Conservation (phyloP, 140 eudicot species). For the Cichorium intybus region DNA sequence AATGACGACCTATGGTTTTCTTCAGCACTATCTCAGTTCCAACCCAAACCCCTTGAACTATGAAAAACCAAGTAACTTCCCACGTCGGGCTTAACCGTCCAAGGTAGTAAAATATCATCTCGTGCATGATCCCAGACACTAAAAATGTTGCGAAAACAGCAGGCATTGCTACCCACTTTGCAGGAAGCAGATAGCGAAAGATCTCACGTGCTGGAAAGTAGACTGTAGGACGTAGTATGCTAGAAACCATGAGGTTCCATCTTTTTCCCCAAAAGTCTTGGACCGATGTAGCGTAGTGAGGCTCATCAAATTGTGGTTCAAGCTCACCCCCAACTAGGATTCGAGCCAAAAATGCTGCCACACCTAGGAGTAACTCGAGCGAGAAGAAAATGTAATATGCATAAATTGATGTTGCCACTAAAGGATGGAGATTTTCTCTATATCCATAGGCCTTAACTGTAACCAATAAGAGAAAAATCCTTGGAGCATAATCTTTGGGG, state of each 20-base stretch:
- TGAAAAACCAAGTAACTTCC: not conserved
- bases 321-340: not conserved
- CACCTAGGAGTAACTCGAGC: not conserved
- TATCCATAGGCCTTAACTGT: slow-evolving; percentile 20
- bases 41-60: not conserved
- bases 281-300: not conserved
- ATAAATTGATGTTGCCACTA: slow-evolving; percentile 4
- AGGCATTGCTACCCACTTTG: not conserved
- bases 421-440: slow-evolving; percentile 23
- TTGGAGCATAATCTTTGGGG: slow-evolving; percentile 9
- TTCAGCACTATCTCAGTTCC: not conserved
- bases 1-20: not conserved
- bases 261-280: not conserved
- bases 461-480: slow-evolving; percentile 10
- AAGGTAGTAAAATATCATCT: not conserved
- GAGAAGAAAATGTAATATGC: slow-evolving; percentile 1
- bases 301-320: not conserved
- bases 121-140: not conserved
- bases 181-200: not conserved
- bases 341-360: not conserved
- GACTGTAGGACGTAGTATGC: not conserved
- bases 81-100: not conserved
- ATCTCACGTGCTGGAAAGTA: not conserved
- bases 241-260: not conserved
- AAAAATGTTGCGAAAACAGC: not conserved